Conservation (phyloP, 2,329 filamentous ascomycete species). For the Fusarium drepaniforme region DNA sequence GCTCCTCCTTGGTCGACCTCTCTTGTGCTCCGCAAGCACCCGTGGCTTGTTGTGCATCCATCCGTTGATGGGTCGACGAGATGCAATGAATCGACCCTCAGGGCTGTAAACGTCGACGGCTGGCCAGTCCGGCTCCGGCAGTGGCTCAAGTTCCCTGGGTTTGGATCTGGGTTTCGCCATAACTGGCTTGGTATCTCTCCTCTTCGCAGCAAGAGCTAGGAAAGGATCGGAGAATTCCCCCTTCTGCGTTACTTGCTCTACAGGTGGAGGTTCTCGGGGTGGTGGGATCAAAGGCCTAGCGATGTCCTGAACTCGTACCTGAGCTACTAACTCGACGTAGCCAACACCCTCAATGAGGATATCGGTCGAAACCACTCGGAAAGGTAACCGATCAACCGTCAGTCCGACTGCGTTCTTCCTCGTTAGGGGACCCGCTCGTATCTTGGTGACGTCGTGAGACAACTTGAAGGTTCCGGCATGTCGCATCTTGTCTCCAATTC, state of each 20-base stretch:
- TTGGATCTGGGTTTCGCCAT: background rate
- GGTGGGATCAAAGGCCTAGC: constrained; percentile 23
- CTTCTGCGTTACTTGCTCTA: background rate
- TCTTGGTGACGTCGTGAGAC: constrained; percentile 85
- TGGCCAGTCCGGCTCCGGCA: constrained; percentile 65
- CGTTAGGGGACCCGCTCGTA: constrained; percentile 80
- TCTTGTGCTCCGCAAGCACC: constrained; percentile 61
- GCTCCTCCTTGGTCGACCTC: constrained; percentile 72
- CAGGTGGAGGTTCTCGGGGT: background rate
- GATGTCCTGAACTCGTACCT: constrained; percentile 74
- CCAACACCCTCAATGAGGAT: constrained; percentile 92
- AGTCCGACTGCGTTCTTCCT: constrained; percentile 71
- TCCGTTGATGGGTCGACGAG: constrained; percentile 76
- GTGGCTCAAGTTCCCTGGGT: constrained; percentile 22
- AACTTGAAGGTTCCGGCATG: constrained; percentile 83
- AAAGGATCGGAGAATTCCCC: constrained; percentile 35
- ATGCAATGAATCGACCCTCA: constrained; percentile 81
- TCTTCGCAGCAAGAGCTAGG: constrained; percentile 41
- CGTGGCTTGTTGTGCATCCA: constrained; percentile 73
- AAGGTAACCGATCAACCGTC: constrained; percentile 79
- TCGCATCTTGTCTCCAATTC: constrained; percentile 67
- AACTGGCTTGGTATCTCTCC: constrained; percentile 34
- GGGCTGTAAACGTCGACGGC: constrained; percentile 88
- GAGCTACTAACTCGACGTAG: constrained; percentile 90
- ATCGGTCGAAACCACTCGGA: constrained; percentile 83